Base-by-base conservation (phyloP, 768 basidiomycete species). In the Mycena rebaudengoi region DNA sequence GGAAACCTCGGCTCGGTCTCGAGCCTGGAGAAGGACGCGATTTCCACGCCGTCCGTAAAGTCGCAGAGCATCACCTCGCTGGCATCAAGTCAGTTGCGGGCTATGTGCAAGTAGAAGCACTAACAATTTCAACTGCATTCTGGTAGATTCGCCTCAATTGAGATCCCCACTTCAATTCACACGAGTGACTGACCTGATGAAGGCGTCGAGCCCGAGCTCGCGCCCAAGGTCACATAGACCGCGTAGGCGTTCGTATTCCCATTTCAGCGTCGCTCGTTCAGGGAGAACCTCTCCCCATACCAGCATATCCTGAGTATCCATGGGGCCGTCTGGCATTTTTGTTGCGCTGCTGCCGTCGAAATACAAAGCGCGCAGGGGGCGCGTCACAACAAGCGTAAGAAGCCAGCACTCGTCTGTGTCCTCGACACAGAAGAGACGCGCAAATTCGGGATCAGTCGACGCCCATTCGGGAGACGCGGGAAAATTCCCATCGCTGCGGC, bases 101-200 rank as follows among this genome's bases (percentile, higher is more conserved):
- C 10, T 41, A n/a, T 30, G n/a, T n/a, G 58, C 30, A 30, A 20
- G 1, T 46, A 29, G 63, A 26, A 40, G 25, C 6, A 74, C 82
- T 64, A 49, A 84, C 82, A 86, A 83, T 60, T 82, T 77, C 73
- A 80, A 75, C 73, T 84, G 80, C 83, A 83, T 83, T 62, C 80
- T 83, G 35, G 20, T 37, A 3, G 20, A 32, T 35, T 43, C 28
- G 51, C 29, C 41, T 56, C 29, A 60, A 51, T 33, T 29, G 26
- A 62, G 40, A 10, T 64, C 35, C 18, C 5, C 23, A 13, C n/a
- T n/a, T n/a, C n/a, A 16, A 20, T 45, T 39, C 32, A 55, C 11
- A 55, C 21, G 30, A 64, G 55, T 7, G 0, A 43, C 49, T 45
- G 67, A 74, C 83, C 85, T 79, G 49, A 85, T 74, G 64, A 80